These are phyloP conservation scores for Solanum chaucha DNA, from an alignment of 257 asterid genomes.

Conservation along the genomic window DNA sequence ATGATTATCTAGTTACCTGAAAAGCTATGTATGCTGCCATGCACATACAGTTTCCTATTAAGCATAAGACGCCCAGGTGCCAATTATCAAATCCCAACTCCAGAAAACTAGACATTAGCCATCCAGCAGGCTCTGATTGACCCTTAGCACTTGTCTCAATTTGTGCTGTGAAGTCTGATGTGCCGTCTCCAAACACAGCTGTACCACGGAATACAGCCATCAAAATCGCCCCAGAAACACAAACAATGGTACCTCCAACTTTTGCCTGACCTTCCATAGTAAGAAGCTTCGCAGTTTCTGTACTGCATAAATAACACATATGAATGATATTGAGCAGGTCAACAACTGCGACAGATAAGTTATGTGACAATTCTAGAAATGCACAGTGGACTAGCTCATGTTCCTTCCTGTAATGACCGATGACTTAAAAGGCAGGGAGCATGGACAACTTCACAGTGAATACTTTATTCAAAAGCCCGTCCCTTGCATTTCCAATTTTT, in stretches of 20 bases:
- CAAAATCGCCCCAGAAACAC: no score
- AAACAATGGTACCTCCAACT: slow-evolving; percentile 91
- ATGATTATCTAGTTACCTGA: no score
- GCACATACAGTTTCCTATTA: no score
- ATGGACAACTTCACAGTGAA: not conserved
- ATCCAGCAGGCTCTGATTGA: no score
- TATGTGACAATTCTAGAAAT: not conserved
- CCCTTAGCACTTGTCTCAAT: no score
- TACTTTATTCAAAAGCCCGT: not conserved
- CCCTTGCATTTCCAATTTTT: not conserved
- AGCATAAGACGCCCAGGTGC: no score
- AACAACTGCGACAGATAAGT: not conserved
- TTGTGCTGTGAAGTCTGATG: no score
- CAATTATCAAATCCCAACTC: no score
- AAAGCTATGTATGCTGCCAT: no score
- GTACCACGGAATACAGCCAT: no score
- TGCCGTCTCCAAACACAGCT: no score
- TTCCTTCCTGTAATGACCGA: not conserved
- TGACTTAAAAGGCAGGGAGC: not conserved
- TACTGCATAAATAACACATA: slow-evolving; percentile 56
- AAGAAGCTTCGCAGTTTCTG: slow-evolving; percentile 70
- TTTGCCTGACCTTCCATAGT: slow-evolving; percentile 82
- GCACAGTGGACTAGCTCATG: not conserved
- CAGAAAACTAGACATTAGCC: no score
- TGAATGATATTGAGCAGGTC: slow-evolving; percentile 10